These are phyloP conservation scores for Eutypa lata DNA, from an alignment of 2,329 filamentous ascomycete genomes.

Conservation along the genomic window DNA sequence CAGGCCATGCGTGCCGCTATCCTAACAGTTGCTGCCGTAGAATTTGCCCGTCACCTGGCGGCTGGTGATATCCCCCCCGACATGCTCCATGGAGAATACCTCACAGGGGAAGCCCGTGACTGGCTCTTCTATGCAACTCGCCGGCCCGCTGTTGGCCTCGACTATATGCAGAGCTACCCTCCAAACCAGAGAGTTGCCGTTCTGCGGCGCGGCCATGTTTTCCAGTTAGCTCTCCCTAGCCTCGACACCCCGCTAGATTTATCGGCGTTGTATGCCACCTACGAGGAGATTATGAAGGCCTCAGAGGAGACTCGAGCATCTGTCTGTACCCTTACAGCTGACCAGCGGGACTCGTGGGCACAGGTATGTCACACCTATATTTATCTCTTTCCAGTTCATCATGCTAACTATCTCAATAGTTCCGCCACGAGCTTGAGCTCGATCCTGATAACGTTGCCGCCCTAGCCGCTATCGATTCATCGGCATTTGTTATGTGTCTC, in stretches of 20 bases:
- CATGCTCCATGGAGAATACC: slow-evolving; percentile 1
- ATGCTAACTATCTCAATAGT: not conserved
- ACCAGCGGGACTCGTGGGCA: slow-evolving; percentile 14
- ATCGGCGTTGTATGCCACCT: slow-evolving; percentile 5
- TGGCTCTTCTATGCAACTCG: slow-evolving; percentile 14
- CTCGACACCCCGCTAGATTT: not conserved
- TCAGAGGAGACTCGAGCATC: slow-evolving; percentile 2
- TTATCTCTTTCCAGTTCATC: not conserved
- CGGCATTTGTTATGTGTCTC: slow-evolving; percentile 14
- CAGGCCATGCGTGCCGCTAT: slow-evolving; percentile 10
- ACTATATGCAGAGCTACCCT: slow-evolving; percentile 3
- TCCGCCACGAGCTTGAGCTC: slow-evolving; percentile 7
- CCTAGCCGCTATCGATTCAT: slow-evolving; percentile 5
- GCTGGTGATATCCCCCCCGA: slow-evolving; percentile 2
- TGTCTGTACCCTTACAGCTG: slow-evolving; percentile 11
- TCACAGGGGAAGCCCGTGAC: slow-evolving; percentile 2
- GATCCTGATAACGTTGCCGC: slow-evolving; percentile 3
- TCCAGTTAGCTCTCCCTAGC: slow-evolving; percentile 6
- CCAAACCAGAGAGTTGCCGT: slow-evolving; percentile 9
- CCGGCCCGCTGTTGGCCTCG: slow-evolving; percentile 3
- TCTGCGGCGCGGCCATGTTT: slow-evolving; percentile 13
- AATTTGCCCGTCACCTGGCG: slow-evolving; percentile 7
- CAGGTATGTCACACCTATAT: slow-evolving; percentile 1
- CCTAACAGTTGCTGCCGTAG: slow-evolving; percentile 9
- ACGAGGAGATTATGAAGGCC: slow-evolving; percentile 3